Evolutionary conservation across 495 filamentous ascomycete genomes (phyloP).

Genomic region (Neurospora intermedia): DNA sequence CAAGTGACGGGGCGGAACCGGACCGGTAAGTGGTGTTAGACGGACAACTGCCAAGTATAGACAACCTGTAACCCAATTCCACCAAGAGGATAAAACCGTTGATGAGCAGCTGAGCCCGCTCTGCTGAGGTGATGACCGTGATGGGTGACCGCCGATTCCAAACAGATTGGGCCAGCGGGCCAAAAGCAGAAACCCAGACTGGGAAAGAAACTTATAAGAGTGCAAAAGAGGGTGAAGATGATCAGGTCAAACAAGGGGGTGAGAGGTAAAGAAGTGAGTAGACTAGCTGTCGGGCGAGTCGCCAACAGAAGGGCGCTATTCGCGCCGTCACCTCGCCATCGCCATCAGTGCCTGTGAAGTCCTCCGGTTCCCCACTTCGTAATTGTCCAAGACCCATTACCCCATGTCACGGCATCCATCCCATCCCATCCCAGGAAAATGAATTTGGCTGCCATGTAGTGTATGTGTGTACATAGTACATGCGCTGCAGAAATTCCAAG

Average conservation of each 20-base stretch:
- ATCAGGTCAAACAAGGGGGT: neutral
- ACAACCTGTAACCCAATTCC: neutral
- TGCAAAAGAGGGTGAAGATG: neutral
- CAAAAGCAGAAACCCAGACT: neutral
- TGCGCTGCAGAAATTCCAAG: neutral
- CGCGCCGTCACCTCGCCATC: slow-evolving; percentile 13
- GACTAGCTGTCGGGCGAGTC: neutral
- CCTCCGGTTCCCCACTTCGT: slow-evolving; percentile 11
- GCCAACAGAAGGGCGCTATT: slow-evolving; percentile 12
- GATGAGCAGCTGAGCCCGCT: neutral
- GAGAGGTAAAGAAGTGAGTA: neutral
- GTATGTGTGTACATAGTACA: no score
- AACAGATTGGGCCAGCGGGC: neutral
- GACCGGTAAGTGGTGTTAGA: neutral
- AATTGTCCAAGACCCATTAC: slow-evolving; percentile 20
- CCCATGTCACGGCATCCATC: neutral
- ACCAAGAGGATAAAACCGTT: neutral
- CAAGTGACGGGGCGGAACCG: neutral
- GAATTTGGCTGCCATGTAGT: neutral
- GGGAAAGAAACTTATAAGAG: neutral
- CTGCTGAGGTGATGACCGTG: neutral
- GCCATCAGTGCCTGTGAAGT: slow-evolving; percentile 12
- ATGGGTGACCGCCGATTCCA: neutral
- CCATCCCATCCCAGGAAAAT: neutral
- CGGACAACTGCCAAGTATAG: neutral